Percentiles rank a stretch among this genome's conserved stretches.
Conservation (phyloP, 2,329 filamentous ascomycete species). For the Aspergillus ochraceus region DNA sequence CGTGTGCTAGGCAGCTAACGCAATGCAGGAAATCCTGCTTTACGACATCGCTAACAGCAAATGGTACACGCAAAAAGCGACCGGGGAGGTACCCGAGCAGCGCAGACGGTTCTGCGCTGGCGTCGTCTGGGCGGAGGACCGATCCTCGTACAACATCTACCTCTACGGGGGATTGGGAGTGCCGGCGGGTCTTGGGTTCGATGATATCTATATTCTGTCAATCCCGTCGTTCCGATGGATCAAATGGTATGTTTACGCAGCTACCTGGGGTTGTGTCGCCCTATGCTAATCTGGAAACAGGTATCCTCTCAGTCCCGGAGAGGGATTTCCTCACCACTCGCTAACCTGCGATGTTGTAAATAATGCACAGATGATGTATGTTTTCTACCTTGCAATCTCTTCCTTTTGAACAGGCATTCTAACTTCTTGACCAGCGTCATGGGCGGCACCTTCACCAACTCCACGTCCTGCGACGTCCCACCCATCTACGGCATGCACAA, state of each 20-base stretch:
- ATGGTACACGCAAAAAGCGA: constrained; percentile 11
- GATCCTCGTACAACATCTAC: constrained; percentile 5
- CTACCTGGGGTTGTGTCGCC: not conserved
- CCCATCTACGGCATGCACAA: constrained; percentile 7
- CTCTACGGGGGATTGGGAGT: not conserved
- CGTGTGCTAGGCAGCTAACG: not conserved
- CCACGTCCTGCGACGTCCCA: constrained; percentile 2
- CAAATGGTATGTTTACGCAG: not conserved
- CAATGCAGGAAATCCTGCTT: constrained; percentile 1
- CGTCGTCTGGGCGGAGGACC: constrained; percentile 1
- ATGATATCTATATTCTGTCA: not conserved
- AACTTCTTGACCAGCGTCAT: not conserved
- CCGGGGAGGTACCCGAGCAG: constrained; percentile 2
- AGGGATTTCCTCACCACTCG: not conserved
- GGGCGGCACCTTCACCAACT: constrained; percentile 1
- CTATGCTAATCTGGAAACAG: not conserved
- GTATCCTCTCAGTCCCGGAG: not conserved
- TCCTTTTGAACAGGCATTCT: not conserved
- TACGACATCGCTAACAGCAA: constrained; percentile 7
- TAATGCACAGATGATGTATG: not conserved
- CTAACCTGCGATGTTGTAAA: not conserved
- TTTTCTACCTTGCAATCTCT: not conserved
- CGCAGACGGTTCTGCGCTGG: constrained; percentile 7
- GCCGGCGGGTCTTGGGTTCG: not conserved
- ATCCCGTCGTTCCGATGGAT: not conserved